phyloP scores from a whole-genome alignment of 805 yeast genomes.

The Candida multigemmis region DNA sequence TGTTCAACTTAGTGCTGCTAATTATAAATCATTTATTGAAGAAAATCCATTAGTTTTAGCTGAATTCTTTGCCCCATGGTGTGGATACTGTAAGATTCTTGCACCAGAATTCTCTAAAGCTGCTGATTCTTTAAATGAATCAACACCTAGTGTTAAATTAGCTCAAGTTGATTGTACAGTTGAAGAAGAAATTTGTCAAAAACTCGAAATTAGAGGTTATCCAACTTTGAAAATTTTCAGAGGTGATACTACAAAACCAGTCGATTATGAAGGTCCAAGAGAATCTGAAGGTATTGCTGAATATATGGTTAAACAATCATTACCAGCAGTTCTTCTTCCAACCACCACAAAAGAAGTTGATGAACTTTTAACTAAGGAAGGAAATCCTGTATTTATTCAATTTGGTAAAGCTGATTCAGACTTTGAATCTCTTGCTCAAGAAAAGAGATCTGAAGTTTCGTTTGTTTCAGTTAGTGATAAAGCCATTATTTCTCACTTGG shows the following conservation, averaged over 20 bases:
- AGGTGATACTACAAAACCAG: constrained; percentile 37
- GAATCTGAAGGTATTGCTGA: constrained; percentile 66
- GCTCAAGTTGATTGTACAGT: constrained; percentile 85
- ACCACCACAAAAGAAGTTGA: constrained; percentile 42
- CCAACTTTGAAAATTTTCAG: constrained; percentile 78
- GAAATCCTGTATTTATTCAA: constrained; percentile 53
- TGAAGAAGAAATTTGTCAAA: constrained; percentile 61
- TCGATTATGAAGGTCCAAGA: constrained; percentile 82
- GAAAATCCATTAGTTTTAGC: constrained; percentile 74
- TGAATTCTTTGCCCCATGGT: constrained; percentile 95
- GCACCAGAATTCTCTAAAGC: constrained; percentile 78
- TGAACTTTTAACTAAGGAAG: constrained; percentile 35
- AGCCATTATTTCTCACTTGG: constrained; percentile 28
- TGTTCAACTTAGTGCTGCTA: constrained; percentile 60
- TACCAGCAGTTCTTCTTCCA: constrained; percentile 53
- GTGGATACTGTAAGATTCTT: constrained; percentile 88
- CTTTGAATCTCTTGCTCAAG: constrained; percentile 41
- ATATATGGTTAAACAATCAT: constrained; percentile 73
- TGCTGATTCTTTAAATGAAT: constrained; percentile 48
- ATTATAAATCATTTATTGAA: constrained; percentile 56
- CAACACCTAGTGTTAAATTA: constrained; percentile 50
- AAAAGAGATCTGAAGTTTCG: constrained; percentile 51
- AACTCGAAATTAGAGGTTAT: constrained; percentile 67
- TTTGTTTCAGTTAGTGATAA: constrained; percentile 41
- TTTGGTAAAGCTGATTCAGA: constrained; percentile 18